Evolutionary conservation across 1,284 basidiomycete species (phyloP), one percentile per base, ranked within the genome.

Genomic region (Acaromyces ingoldii): DNA sequence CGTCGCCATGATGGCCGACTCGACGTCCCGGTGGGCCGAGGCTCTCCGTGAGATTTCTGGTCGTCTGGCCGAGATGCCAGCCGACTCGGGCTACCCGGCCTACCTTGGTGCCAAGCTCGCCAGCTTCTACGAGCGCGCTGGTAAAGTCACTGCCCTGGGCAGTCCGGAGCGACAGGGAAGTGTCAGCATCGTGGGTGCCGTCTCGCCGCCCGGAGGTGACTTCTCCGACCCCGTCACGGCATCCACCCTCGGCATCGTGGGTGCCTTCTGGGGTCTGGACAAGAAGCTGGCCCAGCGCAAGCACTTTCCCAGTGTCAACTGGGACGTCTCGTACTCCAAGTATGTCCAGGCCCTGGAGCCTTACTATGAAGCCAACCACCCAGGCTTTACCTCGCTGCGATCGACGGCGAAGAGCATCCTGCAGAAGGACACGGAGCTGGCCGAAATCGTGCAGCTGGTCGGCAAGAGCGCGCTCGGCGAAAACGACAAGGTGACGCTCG

Each of bases 1-100:
- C 74, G 93, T 99, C 28, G 86, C 93, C 46, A 99, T 99, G 95
- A 98, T 98, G 92, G 95, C 93, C 44, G 95, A 98, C 78, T 97
- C 93, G 6, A 97, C 95, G 0, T 96, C 91, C 26, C 91, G 95
- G 70, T 99, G 95, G 95, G 95, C 95, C 48, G 95, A 99, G 77
- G 95, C 95, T 29, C 81, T 99, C 46, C 91, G 95, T 82, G 95
- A 99, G 82, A 97, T 99, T 64, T 96, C 91, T 33, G 95, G 95
- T 81, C 91, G 95, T 80, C 79, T 99, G 53, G 95, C 95, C 31
- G 95, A 99, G 79, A 99, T 99, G 95, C 95, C 95, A 53, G 95
- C 95, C 39, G 95, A 98, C 78, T 97, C 93, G 36, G 73, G 72
- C 57, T 99, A 98, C 79, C 95, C 95, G 47, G 95, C 95, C 4